These are phyloP conservation scores for Solanum okadae DNA, from an alignment of 257 asterid species.

Conservation along the genomic window DNA sequence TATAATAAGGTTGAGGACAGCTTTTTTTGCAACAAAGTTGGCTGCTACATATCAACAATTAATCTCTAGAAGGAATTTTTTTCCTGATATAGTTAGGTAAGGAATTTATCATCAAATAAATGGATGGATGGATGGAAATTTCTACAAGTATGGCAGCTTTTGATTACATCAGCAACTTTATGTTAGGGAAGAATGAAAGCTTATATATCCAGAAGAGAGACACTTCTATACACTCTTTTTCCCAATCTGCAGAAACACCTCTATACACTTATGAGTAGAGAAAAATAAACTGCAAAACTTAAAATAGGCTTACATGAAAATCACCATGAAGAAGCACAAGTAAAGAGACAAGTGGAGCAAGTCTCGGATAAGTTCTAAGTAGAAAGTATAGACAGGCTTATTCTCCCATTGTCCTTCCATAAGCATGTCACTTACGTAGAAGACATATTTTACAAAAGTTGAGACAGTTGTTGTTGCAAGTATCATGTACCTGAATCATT, in stretches of 20 bases:
- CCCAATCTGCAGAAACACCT: background rate
- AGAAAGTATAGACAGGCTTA: slow-evolving; percentile 91
- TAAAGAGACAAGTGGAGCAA: slow-evolving; percentile 91
- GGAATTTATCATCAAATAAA: background rate
- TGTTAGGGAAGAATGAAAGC: background rate
- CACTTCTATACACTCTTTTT: background rate
- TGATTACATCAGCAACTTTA: background rate
- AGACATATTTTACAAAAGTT: slow-evolving; percentile 69
- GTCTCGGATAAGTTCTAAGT: slow-evolving; percentile 85
- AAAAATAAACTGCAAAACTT: background rate
- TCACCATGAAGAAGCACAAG: slow-evolving; percentile 92
- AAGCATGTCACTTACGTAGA: slow-evolving; percentile 80
- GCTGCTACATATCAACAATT: background rate
- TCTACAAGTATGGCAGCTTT: background rate
- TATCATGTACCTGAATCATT: slow-evolving; percentile 71
- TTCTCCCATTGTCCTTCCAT: slow-evolving; percentile 99
- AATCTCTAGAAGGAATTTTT: background rate
- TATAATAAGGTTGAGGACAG: background rate
- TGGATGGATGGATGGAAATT: background rate
- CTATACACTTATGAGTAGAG: background rate
- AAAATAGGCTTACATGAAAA: slow-evolving; percentile 64
- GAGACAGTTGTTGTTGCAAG: slow-evolving; percentile 86
- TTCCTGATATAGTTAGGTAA: background rate
- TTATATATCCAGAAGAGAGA: background rate
- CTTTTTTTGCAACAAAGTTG: background rate